phyloP scores from a whole-genome alignment of 768 basidiomycete genomes.

The Termitomyces bulborhizus region DNA sequence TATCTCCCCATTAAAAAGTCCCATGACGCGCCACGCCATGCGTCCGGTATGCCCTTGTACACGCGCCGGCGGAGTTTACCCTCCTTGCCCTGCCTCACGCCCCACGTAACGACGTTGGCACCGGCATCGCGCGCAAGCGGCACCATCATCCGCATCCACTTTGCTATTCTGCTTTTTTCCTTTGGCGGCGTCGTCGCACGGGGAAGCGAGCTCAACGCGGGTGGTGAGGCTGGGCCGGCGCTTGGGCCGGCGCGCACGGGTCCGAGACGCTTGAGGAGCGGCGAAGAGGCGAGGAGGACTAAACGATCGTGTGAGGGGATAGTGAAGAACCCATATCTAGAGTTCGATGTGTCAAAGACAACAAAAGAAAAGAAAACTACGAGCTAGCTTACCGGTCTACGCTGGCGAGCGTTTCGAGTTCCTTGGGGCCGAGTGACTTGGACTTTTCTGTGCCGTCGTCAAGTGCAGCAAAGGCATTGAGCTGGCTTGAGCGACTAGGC shows the following conservation, averaged over 20 bases:
- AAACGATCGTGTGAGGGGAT: conserved; percentile 80
- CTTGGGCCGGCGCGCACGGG: conserved; percentile 39
- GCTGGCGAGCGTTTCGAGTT: conserved; percentile 62
- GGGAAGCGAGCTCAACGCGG: conserved; percentile 42
- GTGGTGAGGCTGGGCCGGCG: conserved; percentile 37
- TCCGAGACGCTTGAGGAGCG: conserved; percentile 54
- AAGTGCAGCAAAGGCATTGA: conserved; percentile 49
- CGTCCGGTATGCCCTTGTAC: conserved; percentile 95
- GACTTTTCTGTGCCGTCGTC: conserved; percentile 55
- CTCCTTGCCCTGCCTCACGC: conserved; percentile 56
- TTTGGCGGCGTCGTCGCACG: conserved; percentile 43
- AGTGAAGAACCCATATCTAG: conserved; percentile 89
- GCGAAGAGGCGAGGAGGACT: conserved; percentile 57
- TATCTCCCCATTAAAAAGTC: conserved; percentile 64
- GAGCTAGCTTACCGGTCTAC: conserved; percentile 74
- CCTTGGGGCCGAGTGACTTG: conserved; percentile 64
- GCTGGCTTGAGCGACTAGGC: conserved; percentile 49
- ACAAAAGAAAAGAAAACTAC: background rate
- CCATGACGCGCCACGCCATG: conserved; percentile 94
- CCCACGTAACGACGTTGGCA: conserved; percentile 73
- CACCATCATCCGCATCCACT: conserved; percentile 91
- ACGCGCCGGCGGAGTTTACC: conserved; percentile 66
- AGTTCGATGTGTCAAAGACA: background rate
- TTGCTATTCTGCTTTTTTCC: conserved; percentile 73
- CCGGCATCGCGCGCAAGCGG: conserved; percentile 66